Evolutionary conservation across 306 rosid genomes (phyloP).

Genomic region (Casuarina cunninghamiana): DNA sequence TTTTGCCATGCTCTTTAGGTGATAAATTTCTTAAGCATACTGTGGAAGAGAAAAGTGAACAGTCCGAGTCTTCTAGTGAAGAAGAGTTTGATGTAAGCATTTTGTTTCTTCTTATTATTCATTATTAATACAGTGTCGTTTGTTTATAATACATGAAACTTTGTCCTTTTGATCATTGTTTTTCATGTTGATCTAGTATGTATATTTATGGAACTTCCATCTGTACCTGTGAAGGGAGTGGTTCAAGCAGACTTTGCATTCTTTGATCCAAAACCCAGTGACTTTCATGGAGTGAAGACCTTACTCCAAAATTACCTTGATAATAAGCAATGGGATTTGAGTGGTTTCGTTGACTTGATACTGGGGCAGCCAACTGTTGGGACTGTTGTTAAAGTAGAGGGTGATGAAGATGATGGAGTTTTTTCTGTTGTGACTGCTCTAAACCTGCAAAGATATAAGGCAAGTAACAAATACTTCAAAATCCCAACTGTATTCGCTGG

Average conservation of each 20-base stretch:
- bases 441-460: slow-evolving; percentile 71
- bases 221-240: slow-evolving; percentile 46
- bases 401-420: slow-evolving; percentile 78
- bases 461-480: slow-evolving; percentile 29
- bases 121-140: not conserved
- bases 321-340: slow-evolving; percentile 72
- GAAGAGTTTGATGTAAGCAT: slow-evolving; percentile 62
- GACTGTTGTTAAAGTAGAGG: slow-evolving; percentile 71
- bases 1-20: slow-evolving; percentile 35
- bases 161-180: not conserved
- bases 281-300: slow-evolving; percentile 86
- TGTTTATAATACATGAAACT: not conserved
- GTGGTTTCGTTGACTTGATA: slow-evolving; percentile 67
- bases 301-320: slow-evolving; percentile 76
- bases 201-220: slow-evolving; percentile 21
- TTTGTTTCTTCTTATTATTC: not conserved
- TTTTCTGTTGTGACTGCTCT: slow-evolving; percentile 68
- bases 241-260: slow-evolving; percentile 84
- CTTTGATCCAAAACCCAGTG: slow-evolving; percentile 77
- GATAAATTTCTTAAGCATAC: slow-evolving; percentile 24
- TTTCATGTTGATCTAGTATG: not conserved
- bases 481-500: not conserved
- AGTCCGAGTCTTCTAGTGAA: slow-evolving; percentile 52
- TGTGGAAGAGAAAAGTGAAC: slow-evolving; percentile 31
- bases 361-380: slow-evolving; percentile 74